Percentiles rank a stretch among this genome's conserved stretches.
phyloP scores from a whole-genome alignment of 2,329 filamentous ascomycete species.

The Fusarium equiseti region DNA sequence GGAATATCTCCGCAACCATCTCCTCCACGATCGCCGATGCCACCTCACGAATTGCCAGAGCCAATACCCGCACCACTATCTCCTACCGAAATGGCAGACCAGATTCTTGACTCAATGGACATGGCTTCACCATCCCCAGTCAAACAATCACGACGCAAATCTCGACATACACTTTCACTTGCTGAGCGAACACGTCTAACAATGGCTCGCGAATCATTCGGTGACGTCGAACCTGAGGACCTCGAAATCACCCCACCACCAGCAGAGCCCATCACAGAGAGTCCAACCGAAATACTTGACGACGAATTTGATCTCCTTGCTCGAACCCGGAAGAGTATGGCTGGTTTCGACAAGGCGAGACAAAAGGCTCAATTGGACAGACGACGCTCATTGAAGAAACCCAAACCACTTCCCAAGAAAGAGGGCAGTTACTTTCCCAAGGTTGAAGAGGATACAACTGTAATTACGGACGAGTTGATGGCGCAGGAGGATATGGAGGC shows the following conservation, averaged over 20 bases:
- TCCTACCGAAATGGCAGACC: slow-evolving; percentile 62
- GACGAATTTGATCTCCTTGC: slow-evolving; percentile 63
- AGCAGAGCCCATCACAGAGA: slow-evolving; percentile 21
- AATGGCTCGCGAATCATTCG: slow-evolving; percentile 73
- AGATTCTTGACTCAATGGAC: slow-evolving; percentile 67
- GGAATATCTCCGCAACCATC: slow-evolving; percentile 10
- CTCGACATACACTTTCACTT: slow-evolving; percentile 71
- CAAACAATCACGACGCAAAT: slow-evolving; percentile 58
- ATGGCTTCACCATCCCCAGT: slow-evolving; percentile 68
- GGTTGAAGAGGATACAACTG: slow-evolving; percentile 57
- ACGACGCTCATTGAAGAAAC: slow-evolving; percentile 62
- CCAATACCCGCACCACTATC: slow-evolving; percentile 28
- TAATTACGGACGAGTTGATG: slow-evolving; percentile 77
- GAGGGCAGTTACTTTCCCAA: slow-evolving; percentile 62
- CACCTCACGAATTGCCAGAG: slow-evolving; percentile 26
- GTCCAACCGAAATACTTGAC: slow-evolving; percentile 31
- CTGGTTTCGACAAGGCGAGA: slow-evolving; percentile 69
- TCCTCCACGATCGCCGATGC: slow-evolving; percentile 4
- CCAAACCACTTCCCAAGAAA: slow-evolving; percentile 54
- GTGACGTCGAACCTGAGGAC: slow-evolving; percentile 51
- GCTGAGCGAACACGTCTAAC: slow-evolving; percentile 85
- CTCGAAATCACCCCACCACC: slow-evolving; percentile 42
- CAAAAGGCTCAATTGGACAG: slow-evolving; percentile 72
- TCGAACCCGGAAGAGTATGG: slow-evolving; percentile 72
- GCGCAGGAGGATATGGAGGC: slow-evolving; percentile 80